These are phyloP conservation scores for Pythium guiyangense DNA, from an alignment of 352 stramenopile species.

Conservation along the genomic window DNA sequence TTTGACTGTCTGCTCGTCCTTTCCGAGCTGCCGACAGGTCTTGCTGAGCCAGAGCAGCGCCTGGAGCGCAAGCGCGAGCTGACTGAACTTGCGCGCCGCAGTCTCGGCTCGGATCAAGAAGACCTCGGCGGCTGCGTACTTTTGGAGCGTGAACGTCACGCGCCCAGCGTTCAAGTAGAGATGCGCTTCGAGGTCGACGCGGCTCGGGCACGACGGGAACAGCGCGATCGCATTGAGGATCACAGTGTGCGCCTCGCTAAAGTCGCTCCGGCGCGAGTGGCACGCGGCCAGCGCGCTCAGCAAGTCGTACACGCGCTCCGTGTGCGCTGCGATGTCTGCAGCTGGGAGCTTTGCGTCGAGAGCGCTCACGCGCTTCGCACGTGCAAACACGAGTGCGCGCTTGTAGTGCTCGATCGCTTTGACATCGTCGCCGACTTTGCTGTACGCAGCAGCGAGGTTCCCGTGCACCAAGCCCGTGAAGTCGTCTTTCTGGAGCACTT, in stretches of 20 bases:
- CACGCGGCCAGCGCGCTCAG: slow-evolving; percentile 45
- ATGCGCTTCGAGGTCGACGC: slow-evolving; percentile 36
- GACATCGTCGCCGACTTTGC: slow-evolving; percentile 44
- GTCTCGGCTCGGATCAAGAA: slow-evolving; percentile 34
- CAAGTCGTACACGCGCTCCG: slow-evolving; percentile 59
- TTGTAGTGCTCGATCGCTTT: slow-evolving; percentile 64
- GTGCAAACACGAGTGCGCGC: slow-evolving; percentile 37
- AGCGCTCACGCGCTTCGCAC: slow-evolving; percentile 18
- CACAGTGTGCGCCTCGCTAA: slow-evolving; percentile 42
- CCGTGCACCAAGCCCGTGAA: slow-evolving; percentile 63
- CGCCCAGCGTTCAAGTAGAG: slow-evolving; percentile 56
- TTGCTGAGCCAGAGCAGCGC: slow-evolving; percentile 52
- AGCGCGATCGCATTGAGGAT: slow-evolving; percentile 47
- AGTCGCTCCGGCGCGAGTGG: slow-evolving; percentile 50
- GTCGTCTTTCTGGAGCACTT: slow-evolving; percentile 52
- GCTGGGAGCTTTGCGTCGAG: no score
- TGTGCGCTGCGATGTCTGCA: slow-evolving; percentile 19
- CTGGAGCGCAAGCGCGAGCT: slow-evolving; percentile 38
- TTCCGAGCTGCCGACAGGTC: slow-evolving; percentile 26
- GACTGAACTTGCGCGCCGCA: slow-evolving; percentile 17
- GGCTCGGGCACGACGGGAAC: slow-evolving; percentile 34
- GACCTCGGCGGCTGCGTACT: slow-evolving; percentile 39
- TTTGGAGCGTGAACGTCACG: slow-evolving; percentile 48
- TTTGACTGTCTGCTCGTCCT: slow-evolving; percentile 15
- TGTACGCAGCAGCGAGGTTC: slow-evolving; percentile 56